Conservation (phyloP, 305 asterid species). For the Fraxinus angustifolia region DNA sequence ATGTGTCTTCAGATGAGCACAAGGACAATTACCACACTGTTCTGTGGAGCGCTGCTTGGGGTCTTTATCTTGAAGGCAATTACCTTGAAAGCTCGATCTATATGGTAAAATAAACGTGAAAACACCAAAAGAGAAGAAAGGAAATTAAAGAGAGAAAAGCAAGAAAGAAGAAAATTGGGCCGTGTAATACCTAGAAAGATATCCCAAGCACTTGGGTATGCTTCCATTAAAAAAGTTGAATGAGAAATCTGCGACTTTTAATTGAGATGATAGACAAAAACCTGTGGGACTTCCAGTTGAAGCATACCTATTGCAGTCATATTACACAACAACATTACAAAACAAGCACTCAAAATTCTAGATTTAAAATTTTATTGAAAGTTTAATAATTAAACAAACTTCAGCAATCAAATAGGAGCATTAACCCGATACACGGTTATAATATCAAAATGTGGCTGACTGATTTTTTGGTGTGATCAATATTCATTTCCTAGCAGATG, state of each 20-base stretch:
- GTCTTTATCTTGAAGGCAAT: conserved; percentile 74
- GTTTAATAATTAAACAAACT: neutral
- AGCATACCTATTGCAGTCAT: conserved; percentile 49
- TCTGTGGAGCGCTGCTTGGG: conserved; percentile 68
- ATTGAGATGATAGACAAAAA: conserved; percentile 62
- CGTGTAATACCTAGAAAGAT: conserved; percentile 61
- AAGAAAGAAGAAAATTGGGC: conserved; percentile 5
- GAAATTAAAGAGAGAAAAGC: neutral
- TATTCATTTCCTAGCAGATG: neutral
- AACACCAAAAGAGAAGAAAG: neutral
- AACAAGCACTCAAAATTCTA: neutral
- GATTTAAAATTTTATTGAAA: neutral
- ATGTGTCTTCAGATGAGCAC: neutral
- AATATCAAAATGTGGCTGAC: neutral
- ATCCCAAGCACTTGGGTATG: conserved; percentile 79
- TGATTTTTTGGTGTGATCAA: neutral
- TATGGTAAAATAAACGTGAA: conserved; percentile 9
- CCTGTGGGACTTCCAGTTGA: conserved; percentile 51
- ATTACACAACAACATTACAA: conserved; percentile 15
- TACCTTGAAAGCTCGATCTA: conserved; percentile 77
- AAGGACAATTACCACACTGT: conserved; percentile 63
- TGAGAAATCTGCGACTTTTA: conserved; percentile 75
- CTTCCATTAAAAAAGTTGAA: conserved; percentile 70
- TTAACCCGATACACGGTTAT: neutral
- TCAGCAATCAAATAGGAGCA: conserved; percentile 8